Conservation (phyloP, 345 rosid species). For the Eucalyptus sp. region DNA sequence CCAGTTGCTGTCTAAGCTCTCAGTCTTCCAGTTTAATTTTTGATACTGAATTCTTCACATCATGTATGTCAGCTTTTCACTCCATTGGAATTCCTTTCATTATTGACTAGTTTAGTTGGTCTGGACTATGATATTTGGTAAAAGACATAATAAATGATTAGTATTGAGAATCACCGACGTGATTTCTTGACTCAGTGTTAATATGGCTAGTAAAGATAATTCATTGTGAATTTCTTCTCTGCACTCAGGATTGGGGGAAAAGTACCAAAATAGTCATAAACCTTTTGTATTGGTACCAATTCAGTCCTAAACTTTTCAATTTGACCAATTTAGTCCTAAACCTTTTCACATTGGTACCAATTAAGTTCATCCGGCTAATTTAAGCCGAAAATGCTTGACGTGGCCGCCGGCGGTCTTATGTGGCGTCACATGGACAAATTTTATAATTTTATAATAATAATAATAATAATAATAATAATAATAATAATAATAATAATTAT, state of each 20-base stretch:
- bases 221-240: not conserved
- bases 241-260: not conserved
- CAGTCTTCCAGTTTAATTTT: not conserved
- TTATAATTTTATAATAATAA: too few species aligned
- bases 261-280: too few species aligned
- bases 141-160: not conserved
- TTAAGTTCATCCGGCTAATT: too few species aligned
- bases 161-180: not conserved
- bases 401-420: too few species aligned
- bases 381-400: too few species aligned
- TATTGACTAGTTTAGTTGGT: not conserved
- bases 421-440: too few species aligned
- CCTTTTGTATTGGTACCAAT: too few species aligned
- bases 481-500: too few species aligned
- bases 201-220: not conserved
- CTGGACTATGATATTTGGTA: not conserved
- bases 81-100: not conserved
- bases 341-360: too few species aligned
- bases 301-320: too few species aligned
- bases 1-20: conserved; percentile 52
- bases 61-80: not conserved
- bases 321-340: too few species aligned
- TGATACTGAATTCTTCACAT: not conserved
- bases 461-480: too few species aligned
- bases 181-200: not conserved